Evolutionary conservation across 345 rosid species (phyloP).

Genomic region (Eucalyptus polybractea): DNA sequence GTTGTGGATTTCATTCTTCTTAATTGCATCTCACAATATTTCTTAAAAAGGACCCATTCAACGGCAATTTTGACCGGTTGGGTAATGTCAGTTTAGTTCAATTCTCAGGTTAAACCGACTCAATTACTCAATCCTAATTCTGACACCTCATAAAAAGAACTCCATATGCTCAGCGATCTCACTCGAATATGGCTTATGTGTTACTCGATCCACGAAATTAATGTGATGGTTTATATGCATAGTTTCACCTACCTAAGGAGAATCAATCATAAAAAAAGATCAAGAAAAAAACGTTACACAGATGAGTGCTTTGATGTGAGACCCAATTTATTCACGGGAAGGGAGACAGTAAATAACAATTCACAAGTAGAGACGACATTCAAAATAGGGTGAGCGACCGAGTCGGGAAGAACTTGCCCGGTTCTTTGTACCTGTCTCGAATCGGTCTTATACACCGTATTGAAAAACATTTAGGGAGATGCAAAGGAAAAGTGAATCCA

Average conservation of each 20-base stretch:
- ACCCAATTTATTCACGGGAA: neutral
- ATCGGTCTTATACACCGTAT: neutral
- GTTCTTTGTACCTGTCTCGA: neutral
- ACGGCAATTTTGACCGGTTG: neutral
- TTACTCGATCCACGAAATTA: neutral
- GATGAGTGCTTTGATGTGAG: neutral
- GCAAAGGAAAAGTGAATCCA: neutral
- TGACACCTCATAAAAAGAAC: neutral
- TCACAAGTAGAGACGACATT: neutral
- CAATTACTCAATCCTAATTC: neutral
- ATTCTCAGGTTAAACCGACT: neutral
- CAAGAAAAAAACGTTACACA: neutral
- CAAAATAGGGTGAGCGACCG: neutral
- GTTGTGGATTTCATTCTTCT: neutral
- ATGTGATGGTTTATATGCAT: neutral
- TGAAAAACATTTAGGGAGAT: neutral
- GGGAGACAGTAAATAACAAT: neutral
- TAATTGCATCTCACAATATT: neutral
- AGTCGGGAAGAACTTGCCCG: neutral
- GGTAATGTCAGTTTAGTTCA: neutral
- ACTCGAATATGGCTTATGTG: neutral
- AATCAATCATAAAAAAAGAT: neutral
- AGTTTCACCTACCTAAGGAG: neutral
- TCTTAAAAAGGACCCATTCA: neutral
- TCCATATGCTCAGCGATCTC: neutral